Conservation (phyloP, 2,329 filamentous ascomycete genomes). For the Ophiobolus disseminans region DNA sequence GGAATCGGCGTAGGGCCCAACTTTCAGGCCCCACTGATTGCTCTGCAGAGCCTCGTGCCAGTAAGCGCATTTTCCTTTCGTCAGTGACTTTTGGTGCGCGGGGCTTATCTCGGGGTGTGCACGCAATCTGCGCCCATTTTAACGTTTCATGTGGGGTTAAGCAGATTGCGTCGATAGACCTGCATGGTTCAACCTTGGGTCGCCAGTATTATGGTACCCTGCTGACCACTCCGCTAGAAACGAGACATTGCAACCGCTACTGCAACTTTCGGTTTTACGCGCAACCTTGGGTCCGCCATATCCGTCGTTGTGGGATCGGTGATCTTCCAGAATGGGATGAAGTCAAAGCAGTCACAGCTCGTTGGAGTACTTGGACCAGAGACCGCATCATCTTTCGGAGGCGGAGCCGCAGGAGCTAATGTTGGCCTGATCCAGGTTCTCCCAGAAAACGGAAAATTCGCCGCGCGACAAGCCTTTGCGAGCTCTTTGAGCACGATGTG, state of each 20-base stretch:
- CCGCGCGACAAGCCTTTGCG: slow-evolving; percentile 54
- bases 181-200: slow-evolving; percentile 2
- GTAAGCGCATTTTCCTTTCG: slow-evolving; percentile 25
- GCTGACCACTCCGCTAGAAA: slow-evolving; percentile 34
- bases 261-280: slow-evolving; percentile 70
- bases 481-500: slow-evolving; percentile 56
- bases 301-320: slow-evolving; percentile 78
- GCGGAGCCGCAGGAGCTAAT: slow-evolving; percentile 67
- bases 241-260: slow-evolving; percentile 73
- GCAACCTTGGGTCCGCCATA: slow-evolving; percentile 72
- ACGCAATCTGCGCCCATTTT: background rate
- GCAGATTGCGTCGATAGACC: background rate
- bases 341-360: slow-evolving; percentile 60
- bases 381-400: slow-evolving; percentile 61
- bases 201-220: slow-evolving; percentile 4
- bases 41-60: slow-evolving; percentile 68
- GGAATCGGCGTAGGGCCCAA: slow-evolving; percentile 66
- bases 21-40: slow-evolving; percentile 73
- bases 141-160: background rate
- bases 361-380: slow-evolving; percentile 59
- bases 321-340: slow-evolving; percentile 78
- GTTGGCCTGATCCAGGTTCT: slow-evolving; percentile 64
- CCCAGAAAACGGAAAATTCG: slow-evolving; percentile 52
- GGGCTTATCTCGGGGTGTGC: background rate
- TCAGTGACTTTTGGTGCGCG: background rate